Percentiles rank a stretch among this genome's conserved stretches.
Conservation (phyloP, 768 basidiomycete genomes). For the Amanita jacksonii region DNA sequence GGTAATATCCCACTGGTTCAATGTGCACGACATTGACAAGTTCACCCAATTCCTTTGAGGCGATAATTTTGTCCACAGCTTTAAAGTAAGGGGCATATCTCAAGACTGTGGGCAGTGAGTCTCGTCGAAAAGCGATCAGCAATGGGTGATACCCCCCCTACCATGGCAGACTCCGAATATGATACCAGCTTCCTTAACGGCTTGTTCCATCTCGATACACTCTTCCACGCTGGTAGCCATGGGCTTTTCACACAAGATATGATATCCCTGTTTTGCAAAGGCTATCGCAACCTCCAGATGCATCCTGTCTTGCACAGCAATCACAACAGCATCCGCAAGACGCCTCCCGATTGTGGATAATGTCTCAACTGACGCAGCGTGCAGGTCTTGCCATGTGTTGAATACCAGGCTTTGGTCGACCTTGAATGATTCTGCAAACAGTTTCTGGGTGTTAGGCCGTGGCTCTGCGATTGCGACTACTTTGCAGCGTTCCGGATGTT, state of each 20-base stretch:
- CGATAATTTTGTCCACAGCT: slow-evolving; percentile 60
- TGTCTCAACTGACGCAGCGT: slow-evolving; percentile 56
- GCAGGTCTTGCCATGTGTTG: slow-evolving; percentile 59
- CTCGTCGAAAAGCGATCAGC: neutral
- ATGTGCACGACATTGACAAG: slow-evolving; percentile 78
- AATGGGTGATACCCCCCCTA: slow-evolving; percentile 20
- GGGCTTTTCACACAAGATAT: slow-evolving; percentile 89
- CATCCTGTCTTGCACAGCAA: slow-evolving; percentile 75
- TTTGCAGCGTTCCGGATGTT: slow-evolving; percentile 54
- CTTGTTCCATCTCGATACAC: slow-evolving; percentile 66
- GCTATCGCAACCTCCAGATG: slow-evolving; percentile 67
- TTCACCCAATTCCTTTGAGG: slow-evolving; percentile 61
- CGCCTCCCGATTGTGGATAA: slow-evolving; percentile 55
- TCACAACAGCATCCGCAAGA: slow-evolving; percentile 73
- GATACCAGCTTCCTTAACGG: slow-evolving; percentile 54
- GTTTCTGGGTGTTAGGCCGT: slow-evolving; percentile 49
- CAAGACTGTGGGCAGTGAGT: slow-evolving; percentile 43
- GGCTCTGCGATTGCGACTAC: slow-evolving; percentile 85
- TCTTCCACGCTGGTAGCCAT: slow-evolving; percentile 73
- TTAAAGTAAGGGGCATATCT: slow-evolving; percentile 80
- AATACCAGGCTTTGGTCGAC: slow-evolving; percentile 68
- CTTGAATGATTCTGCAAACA: slow-evolving; percentile 46
- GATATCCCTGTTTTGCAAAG: slow-evolving; percentile 75
- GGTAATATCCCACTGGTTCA: slow-evolving; percentile 80
- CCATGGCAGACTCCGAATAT: slow-evolving; percentile 89